A percentile compares a stretch with the other conserved stretches of the same genome.
Conservation (phyloP, 306 rosid species). For the Sicyos baderoa region DNA sequence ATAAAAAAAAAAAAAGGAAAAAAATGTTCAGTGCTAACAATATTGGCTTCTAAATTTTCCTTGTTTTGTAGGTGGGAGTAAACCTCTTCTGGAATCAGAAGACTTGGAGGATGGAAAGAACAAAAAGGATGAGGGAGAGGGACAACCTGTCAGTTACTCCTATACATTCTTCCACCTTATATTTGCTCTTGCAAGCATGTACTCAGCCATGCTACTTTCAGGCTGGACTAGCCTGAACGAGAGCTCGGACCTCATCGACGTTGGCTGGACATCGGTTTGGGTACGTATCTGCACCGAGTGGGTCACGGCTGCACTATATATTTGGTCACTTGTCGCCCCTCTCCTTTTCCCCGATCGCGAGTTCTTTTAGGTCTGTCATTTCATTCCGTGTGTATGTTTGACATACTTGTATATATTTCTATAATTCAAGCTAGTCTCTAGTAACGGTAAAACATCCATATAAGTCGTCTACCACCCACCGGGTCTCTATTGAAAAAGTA, state of each 20-base stretch:
- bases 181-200: conserved; percentile 93
- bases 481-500: neutral
- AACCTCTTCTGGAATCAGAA: conserved; percentile 61
- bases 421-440: neutral
- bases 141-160: conserved; percentile 64
- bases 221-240: conserved; percentile 78
- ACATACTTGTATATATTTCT: neutral
- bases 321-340: conserved; percentile 82
- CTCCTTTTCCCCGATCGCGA: conserved; percentile 61
- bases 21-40: too few relatives aligned
- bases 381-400: neutral
- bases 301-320: conserved; percentile 68
- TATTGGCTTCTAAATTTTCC: neutral
- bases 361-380: conserved; percentile 38
- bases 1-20: too few relatives aligned
- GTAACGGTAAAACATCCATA: neutral
- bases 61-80: conserved; percentile 33
- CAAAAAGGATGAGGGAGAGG: conserved; percentile 54
- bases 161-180: conserved; percentile 88
- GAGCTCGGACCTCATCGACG: conserved; percentile 73
- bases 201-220: conserved; percentile 92
- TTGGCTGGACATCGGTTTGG: conserved; percentile 99
- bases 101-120: conserved; percentile 68
- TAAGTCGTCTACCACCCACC: neutral
- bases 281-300: conserved; percentile 82